Conservation (phyloP, 495 filamentous ascomycete genomes). For the Hamigera avellanea region DNA sequence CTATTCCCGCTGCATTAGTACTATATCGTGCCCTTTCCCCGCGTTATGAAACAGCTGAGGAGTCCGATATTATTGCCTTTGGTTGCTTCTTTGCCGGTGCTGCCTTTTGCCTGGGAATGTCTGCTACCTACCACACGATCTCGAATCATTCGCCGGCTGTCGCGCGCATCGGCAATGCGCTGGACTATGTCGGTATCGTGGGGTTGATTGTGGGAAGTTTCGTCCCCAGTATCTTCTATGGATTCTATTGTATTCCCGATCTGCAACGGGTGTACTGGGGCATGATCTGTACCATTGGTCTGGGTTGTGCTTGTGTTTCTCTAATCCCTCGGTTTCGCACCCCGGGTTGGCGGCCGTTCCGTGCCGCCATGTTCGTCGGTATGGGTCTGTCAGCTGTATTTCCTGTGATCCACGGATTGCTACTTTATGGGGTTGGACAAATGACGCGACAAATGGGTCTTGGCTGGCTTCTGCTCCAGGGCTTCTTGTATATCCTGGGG, state of each 20-base stretch:
- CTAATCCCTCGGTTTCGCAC: conserved; percentile 72
- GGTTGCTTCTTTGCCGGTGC: conserved; percentile 71
- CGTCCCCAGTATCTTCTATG: conserved; percentile 79
- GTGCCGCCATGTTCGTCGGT: conserved; percentile 82
- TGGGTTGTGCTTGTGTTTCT: conserved; percentile 63
- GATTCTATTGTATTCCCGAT: conserved; percentile 54
- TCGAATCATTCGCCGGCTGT: conserved; percentile 53
- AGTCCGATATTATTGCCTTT: conserved; percentile 59
- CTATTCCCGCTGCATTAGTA: conserved; percentile 22
- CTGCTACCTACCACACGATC: conserved; percentile 66
- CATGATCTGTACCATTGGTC: conserved; percentile 67
- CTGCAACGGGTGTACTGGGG: conserved; percentile 60
- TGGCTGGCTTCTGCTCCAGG: conserved; percentile 69
- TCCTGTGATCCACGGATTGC: conserved; percentile 64
- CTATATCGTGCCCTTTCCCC: conserved; percentile 44
- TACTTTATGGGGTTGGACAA: conserved; percentile 43
- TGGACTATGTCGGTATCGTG: conserved; percentile 90
- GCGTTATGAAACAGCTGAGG: conserved; percentile 53
- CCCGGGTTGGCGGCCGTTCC: conserved; percentile 69
- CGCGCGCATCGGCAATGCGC: conserved; percentile 51
- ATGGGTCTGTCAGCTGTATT: conserved; percentile 79
- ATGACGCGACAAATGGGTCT: conserved; percentile 68
- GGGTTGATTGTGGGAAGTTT: conserved; percentile 80
- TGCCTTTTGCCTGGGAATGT: conserved; percentile 70
- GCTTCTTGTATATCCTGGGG: conserved; percentile 73